Evolutionary conservation across 176 grass and related monocot genomes (phyloP), one percentile per base, ranked within the genome.

Genomic region (Cenchrus fungigraminus): DNA sequence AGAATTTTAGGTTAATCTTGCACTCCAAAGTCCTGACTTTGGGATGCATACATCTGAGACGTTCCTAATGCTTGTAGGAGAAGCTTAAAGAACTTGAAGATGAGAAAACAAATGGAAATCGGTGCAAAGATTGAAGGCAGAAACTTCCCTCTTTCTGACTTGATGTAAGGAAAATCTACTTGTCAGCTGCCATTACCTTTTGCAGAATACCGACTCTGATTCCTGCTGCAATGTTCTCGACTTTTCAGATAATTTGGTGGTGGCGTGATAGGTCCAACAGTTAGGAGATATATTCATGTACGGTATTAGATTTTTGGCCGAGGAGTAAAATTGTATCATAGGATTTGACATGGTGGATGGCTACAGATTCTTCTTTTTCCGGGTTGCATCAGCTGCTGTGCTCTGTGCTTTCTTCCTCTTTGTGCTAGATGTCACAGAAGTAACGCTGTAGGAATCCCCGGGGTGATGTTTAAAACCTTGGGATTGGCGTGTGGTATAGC

Each of bases 1-100:
- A 20, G 44, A 63, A 50, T 45, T 82, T 80, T 50, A 14, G 74
- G 63, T 68, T 68, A 53, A 79, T 61, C 5, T 79, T 81, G 22
- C 55, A 5, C 17, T 53, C 51, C 47, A 25, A 25, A 25, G 25
- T 25, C 25, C 25, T 63, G 80, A 80, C 46, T 73, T 55, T 31
- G 17, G 25, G 25, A 25, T 42, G 43, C 57, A 80, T 42, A 44
- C 55, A 53, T 43, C 32, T 55, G 50, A 82, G 43, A 28, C 6
- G 15, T 79, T 83, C 8, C 0, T 84, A 55, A 75, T 86, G 37
- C 46, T 86, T 86, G 67, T 83, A 92, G 86, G 86, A 86, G 69
- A 92, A 89, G 74, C 86, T 92, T 92, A 89, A 88, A 89, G 68
- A 53, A 45, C 74, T 88, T 86, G 83, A 89, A 69, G 83, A 84